Percentiles rank a stretch among this genome's conserved stretches.
phyloP scores from a whole-genome alignment of 192 early-diverging fungal species.

The Spizellomyces punctatus region DNA sequence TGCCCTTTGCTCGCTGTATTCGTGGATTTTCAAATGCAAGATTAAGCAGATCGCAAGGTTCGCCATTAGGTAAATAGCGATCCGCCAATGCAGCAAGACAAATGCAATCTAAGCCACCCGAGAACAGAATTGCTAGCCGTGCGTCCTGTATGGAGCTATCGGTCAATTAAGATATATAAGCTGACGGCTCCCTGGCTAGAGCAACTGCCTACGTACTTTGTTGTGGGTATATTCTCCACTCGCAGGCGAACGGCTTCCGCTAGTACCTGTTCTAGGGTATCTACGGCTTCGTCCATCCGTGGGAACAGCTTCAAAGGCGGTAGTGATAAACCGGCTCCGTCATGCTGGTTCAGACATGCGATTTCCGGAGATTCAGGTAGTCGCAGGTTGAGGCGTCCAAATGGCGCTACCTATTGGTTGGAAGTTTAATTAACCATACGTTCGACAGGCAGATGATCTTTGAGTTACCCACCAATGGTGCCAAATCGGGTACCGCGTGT shows the following conservation, averaged over 20 bases:
- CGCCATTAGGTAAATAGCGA: slow-evolving; percentile 64
- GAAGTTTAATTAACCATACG: too few relatives aligned
- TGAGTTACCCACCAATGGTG: too few relatives aligned
- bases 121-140: slow-evolving; percentile 82
- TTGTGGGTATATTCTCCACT: background rate
- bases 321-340: too few relatives aligned
- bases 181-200: too few relatives aligned
- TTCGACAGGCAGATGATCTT: too few relatives aligned
- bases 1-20: slow-evolving; percentile 16
- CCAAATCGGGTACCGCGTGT: too few relatives aligned
- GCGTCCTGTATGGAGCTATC: slow-evolving; percentile 25
- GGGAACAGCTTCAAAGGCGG: too few relatives aligned
- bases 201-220: background rate
- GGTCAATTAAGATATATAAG: too few relatives aligned
- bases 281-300: background rate
- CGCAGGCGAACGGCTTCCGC: slow-evolving; percentile 6
- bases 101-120: slow-evolving; percentile 94
- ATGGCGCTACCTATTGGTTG: too few relatives aligned
- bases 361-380: too few relatives aligned
- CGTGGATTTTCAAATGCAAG: slow-evolving; percentile 95
- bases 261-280: background rate
- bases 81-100: slow-evolving; percentile 82
- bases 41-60: slow-evolving; percentile 91
- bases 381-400: too few relatives aligned
- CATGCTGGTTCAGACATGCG: too few relatives aligned